A percentile compares a stretch with the other conserved stretches of the same genome.
phyloP scores from a whole-genome alignment of 2,329 filamentous ascomycete genomes.

The Hypocreales sp. region DNA sequence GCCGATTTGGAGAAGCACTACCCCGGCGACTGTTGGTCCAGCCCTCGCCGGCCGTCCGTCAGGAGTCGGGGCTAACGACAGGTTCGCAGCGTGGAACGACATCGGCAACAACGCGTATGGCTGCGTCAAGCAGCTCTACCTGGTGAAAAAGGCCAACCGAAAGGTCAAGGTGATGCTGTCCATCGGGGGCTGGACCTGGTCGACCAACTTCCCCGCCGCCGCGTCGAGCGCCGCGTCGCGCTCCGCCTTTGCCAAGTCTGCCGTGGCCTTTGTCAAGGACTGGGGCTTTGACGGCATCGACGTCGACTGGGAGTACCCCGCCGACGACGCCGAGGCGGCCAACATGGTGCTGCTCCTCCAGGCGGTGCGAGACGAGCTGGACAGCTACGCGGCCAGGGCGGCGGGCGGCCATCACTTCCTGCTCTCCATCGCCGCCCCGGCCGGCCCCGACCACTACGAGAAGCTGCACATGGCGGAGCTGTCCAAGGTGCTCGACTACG shows the following conservation, averaged over 20 bases:
- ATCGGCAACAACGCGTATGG: conserved; percentile 61
- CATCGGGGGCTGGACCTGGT: conserved; percentile 80
- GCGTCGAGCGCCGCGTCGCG: conserved; percentile 48
- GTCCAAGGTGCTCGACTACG: conserved; percentile 33
- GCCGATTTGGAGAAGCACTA: conserved; percentile 63
- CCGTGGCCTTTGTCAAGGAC: conserved; percentile 57
- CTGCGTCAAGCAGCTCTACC: conserved; percentile 62
- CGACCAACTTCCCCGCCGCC: conserved; percentile 54
- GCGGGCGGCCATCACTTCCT: conserved; percentile 34
- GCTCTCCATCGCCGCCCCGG: conserved; percentile 36
- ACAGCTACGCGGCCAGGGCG: conserved; percentile 27
- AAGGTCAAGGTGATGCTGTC: conserved; percentile 64
- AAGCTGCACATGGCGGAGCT: conserved; percentile 31
- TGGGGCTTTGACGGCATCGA: conserved; percentile 45
- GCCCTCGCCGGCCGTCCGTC: not conserved
- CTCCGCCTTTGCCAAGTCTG: conserved; percentile 49
- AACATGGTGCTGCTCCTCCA: conserved; percentile 29
- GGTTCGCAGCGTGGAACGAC: conserved; percentile 37
- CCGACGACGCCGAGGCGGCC: conserved; percentile 20
- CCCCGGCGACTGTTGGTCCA: conserved; percentile 39
- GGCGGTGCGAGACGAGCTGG: conserved; percentile 28
- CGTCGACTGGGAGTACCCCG: conserved; percentile 23
- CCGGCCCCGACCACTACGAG: conserved; percentile 31
- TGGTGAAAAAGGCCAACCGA: conserved; percentile 63
- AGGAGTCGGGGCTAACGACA: not conserved